phyloP scores from a whole-genome alignment of 2,329 filamentous ascomycete genomes.

The Tolypocladium endophyticum region DNA sequence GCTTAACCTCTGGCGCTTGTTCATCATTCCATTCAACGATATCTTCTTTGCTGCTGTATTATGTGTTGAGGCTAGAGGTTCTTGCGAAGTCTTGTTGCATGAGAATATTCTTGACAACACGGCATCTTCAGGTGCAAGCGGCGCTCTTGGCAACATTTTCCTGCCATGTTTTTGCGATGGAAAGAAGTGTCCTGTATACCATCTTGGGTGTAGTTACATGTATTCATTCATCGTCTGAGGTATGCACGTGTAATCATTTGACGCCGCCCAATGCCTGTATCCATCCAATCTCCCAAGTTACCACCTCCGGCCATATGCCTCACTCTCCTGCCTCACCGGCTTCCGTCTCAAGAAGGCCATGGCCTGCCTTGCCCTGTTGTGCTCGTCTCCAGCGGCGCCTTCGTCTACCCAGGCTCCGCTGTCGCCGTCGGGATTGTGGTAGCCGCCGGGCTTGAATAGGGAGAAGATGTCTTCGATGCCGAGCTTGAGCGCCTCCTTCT shows the following conservation, averaged over 20 bases:
- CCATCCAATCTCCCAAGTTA: conserved; percentile 7
- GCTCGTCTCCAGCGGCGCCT: conserved; percentile 7
- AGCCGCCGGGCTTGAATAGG: conserved; percentile 63
- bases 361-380: conserved; percentile 11
- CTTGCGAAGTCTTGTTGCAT: neutral
- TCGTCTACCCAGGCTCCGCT: conserved; percentile 16
- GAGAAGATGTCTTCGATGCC: conserved; percentile 89
- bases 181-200: neutral
- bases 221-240: neutral
- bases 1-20: too few species aligned
- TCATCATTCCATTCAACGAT: too few species aligned
- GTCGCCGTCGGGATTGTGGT: conserved; percentile 16
- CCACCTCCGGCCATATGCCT: conserved; percentile 32
- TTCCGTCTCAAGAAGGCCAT: conserved; percentile 14
- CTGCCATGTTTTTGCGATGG: neutral
- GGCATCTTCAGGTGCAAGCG: neutral
- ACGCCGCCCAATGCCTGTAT: neutral
- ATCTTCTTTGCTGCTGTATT: neutral
- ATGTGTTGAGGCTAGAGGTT: neutral
- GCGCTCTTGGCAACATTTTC: neutral
- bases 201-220: neutral
- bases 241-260: neutral
- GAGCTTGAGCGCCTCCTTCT: conserved; percentile 67
- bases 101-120: too few species aligned
- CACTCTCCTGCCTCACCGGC: conserved; percentile 22